These are phyloP conservation scores for Tremella yokohamensis DNA, from an alignment of 768 basidiomycete genomes.

Conservation along the genomic window DNA sequence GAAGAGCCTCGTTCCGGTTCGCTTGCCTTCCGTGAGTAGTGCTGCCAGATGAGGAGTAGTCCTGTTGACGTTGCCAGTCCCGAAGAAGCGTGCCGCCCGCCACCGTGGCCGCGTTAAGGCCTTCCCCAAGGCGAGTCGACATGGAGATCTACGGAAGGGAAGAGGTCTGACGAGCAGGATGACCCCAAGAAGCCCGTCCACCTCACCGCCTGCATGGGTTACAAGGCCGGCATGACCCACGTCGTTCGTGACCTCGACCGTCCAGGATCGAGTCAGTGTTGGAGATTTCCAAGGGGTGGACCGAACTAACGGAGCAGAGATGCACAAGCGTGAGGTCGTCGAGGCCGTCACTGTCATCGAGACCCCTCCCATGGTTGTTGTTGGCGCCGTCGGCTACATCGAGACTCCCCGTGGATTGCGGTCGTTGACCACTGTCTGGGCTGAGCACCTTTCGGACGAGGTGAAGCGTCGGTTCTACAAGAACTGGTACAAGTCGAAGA, in stretches of 20 bases:
- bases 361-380: conserved; percentile 92
- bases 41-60: background rate
- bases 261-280: conserved; percentile 89
- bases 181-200: conserved; percentile 99
- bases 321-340: conserved; percentile 99
- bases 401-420: conserved; percentile 99
- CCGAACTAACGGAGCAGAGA: conserved; percentile 60
- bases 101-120: conserved; percentile 99
- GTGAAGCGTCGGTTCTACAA: conserved; percentile 96
- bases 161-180: conserved; percentile 60
- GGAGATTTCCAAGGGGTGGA: background rate
- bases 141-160: background rate
- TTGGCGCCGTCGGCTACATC: conserved; percentile 98
- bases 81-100: conserved; percentile 91
- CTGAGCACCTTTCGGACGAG: conserved; percentile 94
- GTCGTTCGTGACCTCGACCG: conserved; percentile 98
- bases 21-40: conserved; percentile 56
- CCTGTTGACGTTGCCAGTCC: conserved; percentile 61
- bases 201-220: conserved; percentile 96
- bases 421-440: conserved; percentile 95
- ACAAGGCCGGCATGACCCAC: conserved; percentile 99
- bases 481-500: conserved; percentile 99
- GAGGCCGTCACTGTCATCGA: conserved; percentile 95
- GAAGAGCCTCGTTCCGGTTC: conserved; percentile 99
- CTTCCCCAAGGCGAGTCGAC: conserved; percentile 80